Base-by-base conservation (phyloP, 225 moss, liverwort and hornwort species). In the Pleurozium schreberi region DNA sequence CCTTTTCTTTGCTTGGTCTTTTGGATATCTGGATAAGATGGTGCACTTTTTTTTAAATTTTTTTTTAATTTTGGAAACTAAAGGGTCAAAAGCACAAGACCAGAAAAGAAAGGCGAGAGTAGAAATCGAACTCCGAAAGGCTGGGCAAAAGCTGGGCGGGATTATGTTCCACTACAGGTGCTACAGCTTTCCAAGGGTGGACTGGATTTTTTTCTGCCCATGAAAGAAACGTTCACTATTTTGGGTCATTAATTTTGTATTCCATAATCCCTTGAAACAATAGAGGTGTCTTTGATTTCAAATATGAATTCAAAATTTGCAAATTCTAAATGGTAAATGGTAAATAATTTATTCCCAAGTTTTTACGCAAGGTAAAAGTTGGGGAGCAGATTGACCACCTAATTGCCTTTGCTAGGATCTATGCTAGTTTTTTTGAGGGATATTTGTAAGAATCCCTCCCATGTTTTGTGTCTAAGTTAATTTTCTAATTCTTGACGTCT, bases 371-470 rank as follows among this genome's bases (percentile, higher is more conserved):
- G 25, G 18, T 25, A 14, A 42, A 73, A 18, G 11, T 45, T 45
- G 18, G 45, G 45, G 30, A 28, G 2, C 1, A 2, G 5, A 42
- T 3, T 42, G 14, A 26, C 15, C 5, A 42, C 25, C 3, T 26
- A 1, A 42, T 1, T 25, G 25, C 25, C 12, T 0, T 0, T 14
- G 0, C 7, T 69, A 40, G 25, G 40, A 69, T 40, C 1, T n/a
- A 67, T 67, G 22, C 1, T n/a, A 22, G 43, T 9, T 71, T 71
- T 26, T 17, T 71, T 16, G 28, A 9, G 3, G 7, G 9, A 43
- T 27, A 43, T 43, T 17, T 71, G 43, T 43, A 71, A 43, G 10
- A 71, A 13, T 8, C 0, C 0, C 5, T 43, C 9, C 9, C 3
- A 2, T 43, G 9, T 27, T 40, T 27, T 28, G 71, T 43, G 1